A percentile compares a stretch with the other conserved stretches of the same genome.
phyloP scores from a whole-genome alignment of 345 rosid genomes.

The Cardamine chenopodiifolia region DNA sequence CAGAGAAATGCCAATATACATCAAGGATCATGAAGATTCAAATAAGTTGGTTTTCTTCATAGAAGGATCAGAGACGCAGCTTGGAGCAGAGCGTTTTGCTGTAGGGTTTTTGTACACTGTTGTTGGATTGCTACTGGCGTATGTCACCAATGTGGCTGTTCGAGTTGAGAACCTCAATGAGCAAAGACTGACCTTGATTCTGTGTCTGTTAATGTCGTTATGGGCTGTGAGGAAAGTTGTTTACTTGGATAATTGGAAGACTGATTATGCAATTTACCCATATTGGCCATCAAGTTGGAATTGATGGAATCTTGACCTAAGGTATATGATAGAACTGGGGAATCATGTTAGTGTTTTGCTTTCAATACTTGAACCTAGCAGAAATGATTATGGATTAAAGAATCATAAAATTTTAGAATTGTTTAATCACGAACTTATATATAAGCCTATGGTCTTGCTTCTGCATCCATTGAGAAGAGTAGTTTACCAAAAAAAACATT shows the following conservation, averaged over 20 bases:
- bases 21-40: constrained; percentile 55
- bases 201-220: constrained; percentile 55
- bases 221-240: constrained; percentile 73
- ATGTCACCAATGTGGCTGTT: constrained; percentile 61
- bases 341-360: background rate
- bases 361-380: too few species aligned
- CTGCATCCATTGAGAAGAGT: constrained; percentile 3
- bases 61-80: constrained; percentile 71
- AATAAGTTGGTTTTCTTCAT: constrained; percentile 62
- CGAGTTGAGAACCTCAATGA: constrained; percentile 50
- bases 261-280: constrained; percentile 65
- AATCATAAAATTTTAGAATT: background rate
- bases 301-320: constrained; percentile 11
- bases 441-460: background rate
- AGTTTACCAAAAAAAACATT: background rate
- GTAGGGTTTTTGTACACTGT: constrained; percentile 75
- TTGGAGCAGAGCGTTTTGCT: constrained; percentile 75
- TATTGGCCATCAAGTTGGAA: constrained; percentile 71
- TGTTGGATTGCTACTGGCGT: constrained; percentile 70
- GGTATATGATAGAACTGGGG: background rate
- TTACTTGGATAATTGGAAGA: constrained; percentile 83
- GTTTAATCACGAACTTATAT: background rate
- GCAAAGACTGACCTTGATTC: constrained; percentile 57
- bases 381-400: background rate
- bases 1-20: constrained; percentile 65